phyloP scores from a whole-genome alignment of 2,329 filamentous ascomycete genomes.

The Sporothrix schenckii region DNA sequence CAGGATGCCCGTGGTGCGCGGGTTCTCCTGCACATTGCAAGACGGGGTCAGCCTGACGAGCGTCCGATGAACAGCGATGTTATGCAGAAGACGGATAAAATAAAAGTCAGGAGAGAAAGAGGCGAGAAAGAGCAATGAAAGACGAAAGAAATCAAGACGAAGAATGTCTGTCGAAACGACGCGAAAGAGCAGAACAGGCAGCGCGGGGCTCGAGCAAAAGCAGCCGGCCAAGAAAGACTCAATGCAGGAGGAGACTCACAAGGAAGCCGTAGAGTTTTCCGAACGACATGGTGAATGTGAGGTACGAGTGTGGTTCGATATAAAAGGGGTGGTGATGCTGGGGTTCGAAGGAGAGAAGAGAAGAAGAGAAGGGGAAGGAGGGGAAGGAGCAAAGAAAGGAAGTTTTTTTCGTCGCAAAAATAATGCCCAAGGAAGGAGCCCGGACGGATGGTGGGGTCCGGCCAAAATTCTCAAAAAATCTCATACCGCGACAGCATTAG shows the following conservation, averaged over 20 bases:
- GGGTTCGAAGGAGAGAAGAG: constrained; percentile 37
- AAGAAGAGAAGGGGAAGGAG: constrained; percentile 13
- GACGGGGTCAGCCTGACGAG: constrained; percentile 35
- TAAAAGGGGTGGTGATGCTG: constrained; percentile 37
- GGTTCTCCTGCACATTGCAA: constrained; percentile 68
- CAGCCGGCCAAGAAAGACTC: constrained; percentile 23
- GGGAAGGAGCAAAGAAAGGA: constrained; percentile 21
- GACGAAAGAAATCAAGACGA: neutral
- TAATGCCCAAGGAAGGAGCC: constrained; percentile 30
- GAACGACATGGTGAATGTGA: constrained; percentile 77
- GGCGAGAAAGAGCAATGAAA: constrained; percentile 11
- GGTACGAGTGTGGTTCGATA: constrained; percentile 36
- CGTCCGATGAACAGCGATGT: neutral
- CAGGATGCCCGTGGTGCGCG: constrained; percentile 83
- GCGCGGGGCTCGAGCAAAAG: constrained; percentile 22
- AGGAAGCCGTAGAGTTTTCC: constrained; percentile 92
- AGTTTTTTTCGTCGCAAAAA: constrained; percentile 35
- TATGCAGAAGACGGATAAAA: constrained; percentile 33
- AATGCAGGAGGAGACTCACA: constrained; percentile 55
- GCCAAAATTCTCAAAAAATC: constrained; percentile 29
- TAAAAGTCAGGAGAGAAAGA: constrained; percentile 26
- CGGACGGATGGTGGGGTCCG: constrained; percentile 32
- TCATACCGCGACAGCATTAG: constrained; percentile 6
- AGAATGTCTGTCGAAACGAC: neutral
- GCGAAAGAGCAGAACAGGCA: constrained; percentile 22